These are phyloP conservation scores for Nitzschia inconspicua DNA, from an alignment of 108 stramenopile genomes.

Conservation along the genomic window DNA sequence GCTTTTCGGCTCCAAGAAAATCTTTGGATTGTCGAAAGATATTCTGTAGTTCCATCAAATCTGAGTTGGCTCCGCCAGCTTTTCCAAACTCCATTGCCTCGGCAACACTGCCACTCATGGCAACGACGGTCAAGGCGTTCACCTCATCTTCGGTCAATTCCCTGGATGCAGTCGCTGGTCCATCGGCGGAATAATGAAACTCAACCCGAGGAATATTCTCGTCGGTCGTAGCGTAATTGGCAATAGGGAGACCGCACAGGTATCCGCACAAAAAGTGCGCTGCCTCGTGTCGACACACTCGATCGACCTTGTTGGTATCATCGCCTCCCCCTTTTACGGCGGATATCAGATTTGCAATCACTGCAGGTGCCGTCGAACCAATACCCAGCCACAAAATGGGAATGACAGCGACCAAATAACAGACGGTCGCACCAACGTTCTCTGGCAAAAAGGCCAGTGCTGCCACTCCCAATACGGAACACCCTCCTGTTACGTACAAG, in stretches of 20 bases:
- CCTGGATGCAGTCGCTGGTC: slow-evolving; percentile 12
- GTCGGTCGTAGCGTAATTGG: slow-evolving; percentile 48
- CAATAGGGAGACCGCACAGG: slow-evolving; percentile 76
- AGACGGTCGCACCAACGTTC: slow-evolving; percentile 76
- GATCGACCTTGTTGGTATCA: slow-evolving; percentile 26
- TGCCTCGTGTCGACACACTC: slow-evolving; percentile 79
- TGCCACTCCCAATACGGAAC: slow-evolving; percentile 49
- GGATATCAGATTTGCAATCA: slow-evolving; percentile 62
- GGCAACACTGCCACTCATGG: slow-evolving; percentile 78
- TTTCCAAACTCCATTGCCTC: slow-evolving; percentile 66
- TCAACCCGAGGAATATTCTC: slow-evolving; percentile 72
- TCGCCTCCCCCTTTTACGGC: slow-evolving; percentile 40
- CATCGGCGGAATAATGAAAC: slow-evolving; percentile 47
- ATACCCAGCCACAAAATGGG: slow-evolving; percentile 76
- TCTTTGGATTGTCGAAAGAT: slow-evolving; percentile 60
- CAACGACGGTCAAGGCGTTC: slow-evolving; percentile 64
- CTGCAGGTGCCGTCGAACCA: slow-evolving; percentile 69
- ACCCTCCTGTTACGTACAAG: slow-evolving; percentile 52
- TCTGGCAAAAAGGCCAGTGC: slow-evolving; percentile 65
- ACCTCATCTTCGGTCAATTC: slow-evolving; percentile 58
- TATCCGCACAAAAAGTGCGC: slow-evolving; percentile 86
- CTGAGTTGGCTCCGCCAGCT: slow-evolving; percentile 67
- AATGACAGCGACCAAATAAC: slow-evolving; percentile 76
- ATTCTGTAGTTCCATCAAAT: slow-evolving; percentile 68
- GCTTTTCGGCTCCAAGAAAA: slow-evolving; percentile 82